Evolutionary conservation across 2,329 filamentous ascomycete species (phyloP).

Genomic region (Diplodia sapinea): DNA sequence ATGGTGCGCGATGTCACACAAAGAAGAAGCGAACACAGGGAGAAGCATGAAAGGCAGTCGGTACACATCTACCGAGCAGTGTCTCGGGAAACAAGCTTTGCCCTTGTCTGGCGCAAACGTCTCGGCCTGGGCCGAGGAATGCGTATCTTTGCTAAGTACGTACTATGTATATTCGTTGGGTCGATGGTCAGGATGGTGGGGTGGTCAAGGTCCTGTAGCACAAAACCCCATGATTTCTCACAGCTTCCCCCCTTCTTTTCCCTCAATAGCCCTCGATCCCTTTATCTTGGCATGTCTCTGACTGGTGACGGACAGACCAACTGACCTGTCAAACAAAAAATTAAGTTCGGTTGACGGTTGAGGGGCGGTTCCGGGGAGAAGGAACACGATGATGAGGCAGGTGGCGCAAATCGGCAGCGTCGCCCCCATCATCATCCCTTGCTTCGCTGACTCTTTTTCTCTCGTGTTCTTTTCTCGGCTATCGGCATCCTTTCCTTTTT

Average conservation of each 20-base stretch:
- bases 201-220: neutral
- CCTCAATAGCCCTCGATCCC: neutral
- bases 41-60: too few relatives aligned
- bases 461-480: neutral
- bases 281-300: neutral
- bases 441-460: neutral
- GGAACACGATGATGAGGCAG: neutral
- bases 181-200: neutral
- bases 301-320: neutral
- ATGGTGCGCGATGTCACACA: too few relatives aligned
- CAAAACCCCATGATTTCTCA: neutral
- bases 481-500: neutral
- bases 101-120: too few relatives aligned
- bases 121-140: slow-evolving; percentile 10
- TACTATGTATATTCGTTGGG: neutral
- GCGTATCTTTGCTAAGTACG: neutral
- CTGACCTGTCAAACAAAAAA: neutral
- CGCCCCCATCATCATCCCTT: neutral
- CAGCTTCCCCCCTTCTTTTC: neutral
- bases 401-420: neutral
- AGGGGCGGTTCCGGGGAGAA: neutral
- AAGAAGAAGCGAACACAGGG: neutral
- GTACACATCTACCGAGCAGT: slow-evolving; percentile 3
- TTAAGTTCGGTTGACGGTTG: neutral
- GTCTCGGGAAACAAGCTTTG: slow-evolving; percentile 24